These are phyloP conservation scores for Aspergillus intermedius DNA, from an alignment of 2,329 filamentous ascomycete genomes.

Conservation along the genomic window DNA sequence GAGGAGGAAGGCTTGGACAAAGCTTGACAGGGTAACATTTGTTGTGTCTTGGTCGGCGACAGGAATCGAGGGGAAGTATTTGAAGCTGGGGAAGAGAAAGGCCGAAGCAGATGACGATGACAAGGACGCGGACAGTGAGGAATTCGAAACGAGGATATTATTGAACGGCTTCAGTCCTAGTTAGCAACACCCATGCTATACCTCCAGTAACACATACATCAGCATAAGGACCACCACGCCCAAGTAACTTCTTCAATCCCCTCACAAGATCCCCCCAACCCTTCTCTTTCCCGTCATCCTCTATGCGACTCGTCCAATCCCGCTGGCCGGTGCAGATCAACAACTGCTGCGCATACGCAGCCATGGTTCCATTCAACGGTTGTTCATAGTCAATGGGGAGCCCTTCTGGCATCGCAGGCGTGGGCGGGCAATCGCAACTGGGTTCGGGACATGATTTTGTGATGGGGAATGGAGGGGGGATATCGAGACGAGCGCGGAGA, in stretches of 20 bases:
- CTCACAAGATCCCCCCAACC: conserved; percentile 48
- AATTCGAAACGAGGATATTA: conserved; percentile 68
- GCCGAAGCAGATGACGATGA: conserved; percentile 44
- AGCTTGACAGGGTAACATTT: conserved; percentile 33
- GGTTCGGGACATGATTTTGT: conserved; percentile 62
- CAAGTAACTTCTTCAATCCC: conserved; percentile 62
- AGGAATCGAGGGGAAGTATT: conserved; percentile 67
- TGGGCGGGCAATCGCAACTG: conserved; percentile 67
- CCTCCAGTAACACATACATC: conserved; percentile 43
- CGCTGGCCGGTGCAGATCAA: conserved; percentile 71
- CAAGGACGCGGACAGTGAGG: conserved; percentile 60
- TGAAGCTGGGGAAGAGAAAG: conserved; percentile 77
- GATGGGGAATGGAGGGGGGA: conserved; percentile 41
- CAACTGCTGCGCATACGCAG: conserved; percentile 73
- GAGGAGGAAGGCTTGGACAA: conserved; percentile 40
- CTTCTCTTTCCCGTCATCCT: conserved; percentile 60
- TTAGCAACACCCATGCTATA: conserved; percentile 4
- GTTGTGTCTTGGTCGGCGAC: conserved; percentile 36
- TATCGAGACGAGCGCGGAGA: conserved; percentile 25
- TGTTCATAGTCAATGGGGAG: conserved; percentile 68
- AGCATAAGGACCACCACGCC: conserved; percentile 58
- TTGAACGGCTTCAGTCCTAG: conserved; percentile 62
- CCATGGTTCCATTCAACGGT: conserved; percentile 68
- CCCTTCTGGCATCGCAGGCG: conserved; percentile 61
- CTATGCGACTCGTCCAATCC: conserved; percentile 79